A percentile compares a stretch with the other conserved stretches of the same genome.
phyloP scores from a whole-genome alignment of 371 early-diverging fungal species.

The Circinella minor region DNA sequence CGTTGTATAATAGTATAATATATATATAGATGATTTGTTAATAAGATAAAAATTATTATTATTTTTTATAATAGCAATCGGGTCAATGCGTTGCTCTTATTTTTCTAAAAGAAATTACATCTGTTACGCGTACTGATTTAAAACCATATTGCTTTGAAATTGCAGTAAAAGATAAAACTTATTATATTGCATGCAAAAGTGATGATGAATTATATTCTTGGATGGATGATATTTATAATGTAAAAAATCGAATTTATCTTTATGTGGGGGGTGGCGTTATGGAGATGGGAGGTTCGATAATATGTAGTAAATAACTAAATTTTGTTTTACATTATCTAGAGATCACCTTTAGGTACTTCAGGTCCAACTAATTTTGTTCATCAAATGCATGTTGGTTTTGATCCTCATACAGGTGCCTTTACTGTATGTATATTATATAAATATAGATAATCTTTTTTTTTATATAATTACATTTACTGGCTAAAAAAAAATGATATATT shows the following conservation, averaged over 20 bases:
- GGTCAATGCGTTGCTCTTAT: constrained; percentile 74
- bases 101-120: constrained; percentile 89
- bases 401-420: constrained; percentile 90
- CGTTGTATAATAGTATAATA: background rate
- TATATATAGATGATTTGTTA: background rate
- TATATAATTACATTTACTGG: no score
- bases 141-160: constrained; percentile 94
- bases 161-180: constrained; percentile 86
- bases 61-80: constrained; percentile 40
- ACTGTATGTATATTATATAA: constrained; percentile 62
- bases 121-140: constrained; percentile 84
- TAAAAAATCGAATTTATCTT: constrained; percentile 23
- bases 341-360: constrained; percentile 77
- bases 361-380: constrained; percentile 95
- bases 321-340: constrained; percentile 15
- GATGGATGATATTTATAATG: constrained; percentile 95
- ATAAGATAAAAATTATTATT: no score
- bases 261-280: no score
- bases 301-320: no score
- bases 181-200: constrained; percentile 86
- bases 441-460: no score
- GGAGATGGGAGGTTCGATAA: no score
- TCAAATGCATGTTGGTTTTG: constrained; percentile 96
- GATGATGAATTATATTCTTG: constrained; percentile 97
- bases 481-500: no score